Evolutionary conservation across 2,329 filamentous ascomycete genomes (phyloP).

Genomic region (Geoglossum cookeanum): DNA sequence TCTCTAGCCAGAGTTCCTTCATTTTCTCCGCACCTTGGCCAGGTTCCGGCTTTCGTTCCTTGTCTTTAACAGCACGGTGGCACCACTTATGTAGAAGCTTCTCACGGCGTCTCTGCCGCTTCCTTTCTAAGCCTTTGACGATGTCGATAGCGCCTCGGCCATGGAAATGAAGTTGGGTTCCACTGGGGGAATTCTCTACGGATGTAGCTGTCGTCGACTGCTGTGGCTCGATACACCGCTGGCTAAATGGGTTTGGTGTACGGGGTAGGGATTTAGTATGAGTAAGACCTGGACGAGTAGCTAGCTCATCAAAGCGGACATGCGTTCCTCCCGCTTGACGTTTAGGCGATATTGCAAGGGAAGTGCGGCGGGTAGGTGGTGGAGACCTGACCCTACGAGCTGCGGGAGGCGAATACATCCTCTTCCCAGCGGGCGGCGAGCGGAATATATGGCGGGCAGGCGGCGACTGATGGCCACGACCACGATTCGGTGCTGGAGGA

Average conservation of each 20-base stretch:
- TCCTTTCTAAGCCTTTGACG: constrained; percentile 87
- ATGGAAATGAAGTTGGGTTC: constrained; percentile 27
- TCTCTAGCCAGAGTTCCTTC: constrained; percentile 74
- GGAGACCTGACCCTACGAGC: constrained; percentile 17
- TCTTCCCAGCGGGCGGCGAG: constrained; percentile 18
- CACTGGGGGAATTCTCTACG: background rate
- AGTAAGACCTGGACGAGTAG: constrained; percentile 26
- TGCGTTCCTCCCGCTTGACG: constrained; percentile 20
- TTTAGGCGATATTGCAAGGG: constrained; percentile 22
- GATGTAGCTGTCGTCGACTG: constrained; percentile 18
- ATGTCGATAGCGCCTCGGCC: constrained; percentile 92
- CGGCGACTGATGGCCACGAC: constrained; percentile 2
- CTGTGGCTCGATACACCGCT: constrained; percentile 25
- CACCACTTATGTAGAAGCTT: constrained; percentile 73
- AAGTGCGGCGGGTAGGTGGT: constrained; percentile 17
- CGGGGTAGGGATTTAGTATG: constrained; percentile 78
- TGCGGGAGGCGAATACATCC: background rate
- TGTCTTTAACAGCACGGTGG: constrained; percentile 54
- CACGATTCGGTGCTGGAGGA: constrained; percentile 18
- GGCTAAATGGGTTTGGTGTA: constrained; percentile 49
- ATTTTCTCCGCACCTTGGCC: constrained; percentile 87
- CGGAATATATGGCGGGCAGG: constrained; percentile 17
- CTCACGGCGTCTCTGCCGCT: constrained; percentile 79
- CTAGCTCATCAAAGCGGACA: background rate
- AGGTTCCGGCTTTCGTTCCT: constrained; percentile 52